These are phyloP conservation scores for Vigna trinervia DNA, from an alignment of 306 rosid species.

Conservation along the genomic window DNA sequence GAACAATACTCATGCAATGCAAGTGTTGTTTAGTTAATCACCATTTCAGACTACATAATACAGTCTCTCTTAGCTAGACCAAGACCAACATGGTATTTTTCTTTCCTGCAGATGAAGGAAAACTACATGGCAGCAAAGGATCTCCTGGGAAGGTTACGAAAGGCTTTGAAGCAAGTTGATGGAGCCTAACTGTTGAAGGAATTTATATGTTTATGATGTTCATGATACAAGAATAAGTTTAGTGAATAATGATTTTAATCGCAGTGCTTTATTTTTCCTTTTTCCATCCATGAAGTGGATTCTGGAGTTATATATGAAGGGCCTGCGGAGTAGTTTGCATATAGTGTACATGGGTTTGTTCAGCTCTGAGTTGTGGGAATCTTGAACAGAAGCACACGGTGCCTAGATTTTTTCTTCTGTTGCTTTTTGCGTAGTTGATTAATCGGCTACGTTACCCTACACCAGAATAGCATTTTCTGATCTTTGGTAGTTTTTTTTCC, in stretches of 20 bases:
- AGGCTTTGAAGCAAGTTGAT: conserved; percentile 47
- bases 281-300: conserved; percentile 27
- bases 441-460: conserved; percentile 51
- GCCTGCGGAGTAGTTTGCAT: conserved; percentile 33
- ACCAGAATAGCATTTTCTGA: conserved; percentile 41
- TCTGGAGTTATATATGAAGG: conserved; percentile 37
- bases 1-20: background rate
- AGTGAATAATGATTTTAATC: conserved; percentile 4
- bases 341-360: conserved; percentile 34
- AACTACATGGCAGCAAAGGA: conserved; percentile 62
- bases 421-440: conserved; percentile 56
- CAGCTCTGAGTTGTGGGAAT: conserved; percentile 39
- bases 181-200: background rate
- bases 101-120: conserved; percentile 66
- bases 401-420: conserved; percentile 36
- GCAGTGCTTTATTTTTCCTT: conserved; percentile 39
- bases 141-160: conserved; percentile 55
- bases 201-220: conserved; percentile 12
- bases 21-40: background rate
- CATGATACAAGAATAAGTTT: conserved; percentile 32
- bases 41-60: background rate
- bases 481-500: background rate
- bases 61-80: background rate
- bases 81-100: background rate
- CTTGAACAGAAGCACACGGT: conserved; percentile 26